These are phyloP conservation scores for Chamaecrista fasciculata DNA, from an alignment of 306 rosid genomes.

Conservation along the genomic window DNA sequence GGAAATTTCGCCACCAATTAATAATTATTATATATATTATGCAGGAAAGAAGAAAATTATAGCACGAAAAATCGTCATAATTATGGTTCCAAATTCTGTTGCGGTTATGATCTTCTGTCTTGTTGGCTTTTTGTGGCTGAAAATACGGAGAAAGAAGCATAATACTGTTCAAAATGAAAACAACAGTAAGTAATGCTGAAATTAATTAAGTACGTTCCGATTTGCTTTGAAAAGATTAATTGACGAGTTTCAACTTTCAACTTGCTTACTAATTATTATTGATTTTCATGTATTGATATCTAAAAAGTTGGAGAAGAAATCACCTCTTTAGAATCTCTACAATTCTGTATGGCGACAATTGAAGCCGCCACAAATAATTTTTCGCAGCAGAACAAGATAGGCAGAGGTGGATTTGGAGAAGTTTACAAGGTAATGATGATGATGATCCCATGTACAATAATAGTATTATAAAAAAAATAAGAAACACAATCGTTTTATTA, in stretches of 20 bases:
- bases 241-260: too few species aligned
- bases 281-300: neutral
- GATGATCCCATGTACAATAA: neutral
- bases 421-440: constrained; percentile 55
- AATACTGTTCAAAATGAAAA: constrained; percentile 4
- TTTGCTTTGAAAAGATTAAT: too few species aligned
- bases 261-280: neutral
- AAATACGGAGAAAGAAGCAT: constrained; percentile 16
- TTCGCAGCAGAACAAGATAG: constrained; percentile 35
- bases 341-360: constrained; percentile 37
- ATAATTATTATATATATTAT: neutral
- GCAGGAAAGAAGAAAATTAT: constrained; percentile 29
- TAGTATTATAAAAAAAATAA: too few species aligned
- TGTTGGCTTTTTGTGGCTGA: constrained; percentile 17
- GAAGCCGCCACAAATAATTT: constrained; percentile 51
- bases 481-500: too few species aligned
- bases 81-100: constrained; percentile 10
- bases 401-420: constrained; percentile 54
- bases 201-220: neutral
- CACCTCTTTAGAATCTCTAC: constrained; percentile 35
- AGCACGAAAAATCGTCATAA: constrained; percentile 16
- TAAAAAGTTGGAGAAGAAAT: constrained; percentile 22
- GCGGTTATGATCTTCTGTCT: constrained; percentile 6
- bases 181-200: constrained; percentile 22
- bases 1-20: neutral